A percentile compares a stretch with the other conserved stretches of the same genome.
phyloP scores from a whole-genome alignment of 352 stramenopile genomes.

The Phytophthora pinifolia region DNA sequence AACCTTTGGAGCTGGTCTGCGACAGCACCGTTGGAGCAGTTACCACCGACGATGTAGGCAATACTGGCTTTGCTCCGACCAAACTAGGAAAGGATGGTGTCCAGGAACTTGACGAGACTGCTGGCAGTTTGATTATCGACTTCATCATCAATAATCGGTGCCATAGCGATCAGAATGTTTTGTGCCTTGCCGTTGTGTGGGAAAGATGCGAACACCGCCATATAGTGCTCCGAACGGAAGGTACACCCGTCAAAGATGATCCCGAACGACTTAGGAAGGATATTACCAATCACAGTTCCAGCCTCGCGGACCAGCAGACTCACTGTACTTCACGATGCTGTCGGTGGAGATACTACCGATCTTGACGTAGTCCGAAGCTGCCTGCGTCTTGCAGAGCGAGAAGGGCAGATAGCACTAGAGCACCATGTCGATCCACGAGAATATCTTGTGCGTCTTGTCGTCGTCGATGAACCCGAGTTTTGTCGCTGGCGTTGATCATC shows the following conservation, averaged over 20 bases:
- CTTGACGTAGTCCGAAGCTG: background rate
- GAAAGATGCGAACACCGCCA: background rate
- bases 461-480: slow-evolving; percentile 2
- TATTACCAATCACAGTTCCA: background rate
- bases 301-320: background rate
- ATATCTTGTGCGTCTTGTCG: slow-evolving; percentile 2
- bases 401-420: slow-evolving; percentile 3
- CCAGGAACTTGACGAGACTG: too few relatives aligned
- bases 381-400: background rate
- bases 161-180: too few relatives aligned
- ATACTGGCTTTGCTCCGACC: too few relatives aligned
- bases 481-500: background rate
- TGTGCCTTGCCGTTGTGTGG: background rate
- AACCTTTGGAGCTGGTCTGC: too few relatives aligned
- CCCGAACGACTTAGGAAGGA: background rate
- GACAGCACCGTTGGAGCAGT: too few relatives aligned
- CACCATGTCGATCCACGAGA: slow-evolving; percentile 5
- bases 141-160: too few relatives aligned
- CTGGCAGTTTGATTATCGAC: too few relatives aligned
- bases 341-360: background rate
- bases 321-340: background rate
- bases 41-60: too few relatives aligned
- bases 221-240: background rate
- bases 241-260: slow-evolving; percentile 4
- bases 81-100: too few relatives aligned